A percentile compares a stretch with the other conserved stretches of the same genome.
Evolutionary conservation across 805 yeast genomes (phyloP).

Genomic region (Yamadazyma insecticola): DNA sequence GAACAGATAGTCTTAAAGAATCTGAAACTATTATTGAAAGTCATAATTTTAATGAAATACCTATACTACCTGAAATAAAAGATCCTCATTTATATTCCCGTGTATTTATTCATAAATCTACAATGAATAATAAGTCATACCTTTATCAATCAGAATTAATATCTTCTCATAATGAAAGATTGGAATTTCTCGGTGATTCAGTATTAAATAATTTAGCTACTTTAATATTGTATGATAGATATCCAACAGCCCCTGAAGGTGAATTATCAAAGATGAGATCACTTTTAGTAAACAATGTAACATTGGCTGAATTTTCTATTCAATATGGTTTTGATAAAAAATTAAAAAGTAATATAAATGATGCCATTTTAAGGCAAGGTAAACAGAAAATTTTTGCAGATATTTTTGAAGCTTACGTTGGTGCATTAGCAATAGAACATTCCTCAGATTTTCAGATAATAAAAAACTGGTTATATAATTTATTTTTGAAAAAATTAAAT

Average conservation of each 20-base stretch:
- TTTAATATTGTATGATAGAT: slow-evolving; percentile 55
- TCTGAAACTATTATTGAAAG: too few relatives aligned
- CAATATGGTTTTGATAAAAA: slow-evolving; percentile 61
- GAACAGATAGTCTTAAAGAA: background rate
- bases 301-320: slow-evolving; percentile 65
- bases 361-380: slow-evolving; percentile 42
- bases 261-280: slow-evolving; percentile 68
- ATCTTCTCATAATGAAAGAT: slow-evolving; percentile 72
- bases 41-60: slow-evolving; percentile 26
- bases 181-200: slow-evolving; percentile 91
- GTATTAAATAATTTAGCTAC: slow-evolving; percentile 72
- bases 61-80: slow-evolving; percentile 64
- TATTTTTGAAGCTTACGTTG: slow-evolving; percentile 90
- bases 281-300: slow-evolving; percentile 65
- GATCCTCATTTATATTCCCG: slow-evolving; percentile 56
- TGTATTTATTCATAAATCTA: slow-evolving; percentile 80
- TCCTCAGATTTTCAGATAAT: slow-evolving; percentile 43
- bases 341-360: slow-evolving; percentile 49
- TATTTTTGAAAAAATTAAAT: slow-evolving; percentile 45
- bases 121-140: slow-evolving; percentile 53
- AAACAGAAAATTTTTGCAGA: slow-evolving; percentile 78
- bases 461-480: slow-evolving; percentile 50
- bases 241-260: slow-evolving; percentile 78
- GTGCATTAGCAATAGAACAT: slow-evolving; percentile 68
- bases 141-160: slow-evolving; percentile 55